Evolutionary conservation across 352 stramenopile species (phyloP), one percentile per base, ranked within the genome.

Genomic region (Phytophthora colocasiae): DNA sequence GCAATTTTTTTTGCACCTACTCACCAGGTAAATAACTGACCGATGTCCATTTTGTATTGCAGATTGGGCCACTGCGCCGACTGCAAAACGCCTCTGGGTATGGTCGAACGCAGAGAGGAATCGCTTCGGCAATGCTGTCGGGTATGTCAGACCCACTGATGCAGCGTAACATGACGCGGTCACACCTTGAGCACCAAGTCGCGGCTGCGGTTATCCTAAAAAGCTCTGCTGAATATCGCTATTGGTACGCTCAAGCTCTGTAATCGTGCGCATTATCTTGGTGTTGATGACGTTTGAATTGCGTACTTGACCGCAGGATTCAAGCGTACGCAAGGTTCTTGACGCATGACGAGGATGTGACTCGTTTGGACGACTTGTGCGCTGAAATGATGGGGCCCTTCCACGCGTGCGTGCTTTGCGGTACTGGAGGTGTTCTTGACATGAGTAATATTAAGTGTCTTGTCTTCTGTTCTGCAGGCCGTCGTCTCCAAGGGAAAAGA

Each of bases 21-120:
- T 51, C 6, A 11, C 41, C 27, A 53, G 17, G n/a, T 47, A 48
- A 17, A 26, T 40, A 32, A 47, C 14, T 63, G 10, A 36, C 2
- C 14, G 1, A 26, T 51, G 41, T 52, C 15, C 10, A 22, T 49
- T 58, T 19, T 45, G 38, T 12, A 49, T 27, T 19, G 17, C 71
- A 93, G 87, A 76, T 93, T 58, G 85, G 86, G 24, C 75, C 86
- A 22, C 71, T 96, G 15, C 86, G 88, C 17, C 81, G 84, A 14
- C 83, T 96, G 6, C 88, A 95, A 63, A 95, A 94, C 34, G 88
- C 88, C 0, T 93, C 85, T 26, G 81, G 81, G 3, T 93, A 92
- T 63, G 85, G 78, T 39, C 83, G 86, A 43, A 87, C 65, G 6
- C 83, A 92, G 46, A 78, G 80, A 52, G 81, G 83, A 38, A 77